Conservation (phyloP, 2,329 filamentous ascomycete species). For the Fusarium coffeatum region DNA sequence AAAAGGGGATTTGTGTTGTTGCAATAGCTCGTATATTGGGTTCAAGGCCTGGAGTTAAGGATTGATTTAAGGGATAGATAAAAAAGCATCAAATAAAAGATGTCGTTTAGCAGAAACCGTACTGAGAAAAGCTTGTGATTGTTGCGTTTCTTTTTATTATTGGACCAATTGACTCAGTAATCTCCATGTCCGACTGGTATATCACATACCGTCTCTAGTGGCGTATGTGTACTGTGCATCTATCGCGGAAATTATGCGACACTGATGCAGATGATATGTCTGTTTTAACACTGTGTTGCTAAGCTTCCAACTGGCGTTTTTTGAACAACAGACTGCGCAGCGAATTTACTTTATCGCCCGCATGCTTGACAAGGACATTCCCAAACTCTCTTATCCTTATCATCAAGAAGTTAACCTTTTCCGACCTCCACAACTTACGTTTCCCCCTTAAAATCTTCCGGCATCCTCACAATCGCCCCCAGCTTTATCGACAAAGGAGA, state of each 20-base stretch:
- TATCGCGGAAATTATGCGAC: neutral
- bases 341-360: constrained; percentile 26
- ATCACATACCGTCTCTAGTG: constrained; percentile 35
- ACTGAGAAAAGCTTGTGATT: constrained; percentile 4
- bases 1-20: constrained; percentile 24
- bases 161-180: constrained; percentile 1
- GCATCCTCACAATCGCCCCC: constrained; percentile 10
- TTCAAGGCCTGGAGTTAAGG: constrained; percentile 43
- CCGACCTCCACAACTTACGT: neutral
- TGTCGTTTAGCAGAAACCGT: neutral
- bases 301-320: constrained; percentile 46
- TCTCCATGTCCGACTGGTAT: constrained; percentile 12
- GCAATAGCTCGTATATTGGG: constrained; percentile 29
- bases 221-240: constrained; percentile 30
- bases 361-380: constrained; percentile 12
- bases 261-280: neutral
- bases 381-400: neutral
- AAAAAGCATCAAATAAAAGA: constrained; percentile 29
- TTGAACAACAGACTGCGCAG: constrained; percentile 18
- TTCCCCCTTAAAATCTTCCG: neutral
- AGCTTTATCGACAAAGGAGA: constrained; percentile 29
- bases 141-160: neutral
- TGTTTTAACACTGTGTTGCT: constrained; percentile 40
- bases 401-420: neutral
- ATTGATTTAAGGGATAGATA: constrained; percentile 43